phyloP scores from a whole-genome alignment of 768 basidiomycete species.

The Suillus subluteus region DNA sequence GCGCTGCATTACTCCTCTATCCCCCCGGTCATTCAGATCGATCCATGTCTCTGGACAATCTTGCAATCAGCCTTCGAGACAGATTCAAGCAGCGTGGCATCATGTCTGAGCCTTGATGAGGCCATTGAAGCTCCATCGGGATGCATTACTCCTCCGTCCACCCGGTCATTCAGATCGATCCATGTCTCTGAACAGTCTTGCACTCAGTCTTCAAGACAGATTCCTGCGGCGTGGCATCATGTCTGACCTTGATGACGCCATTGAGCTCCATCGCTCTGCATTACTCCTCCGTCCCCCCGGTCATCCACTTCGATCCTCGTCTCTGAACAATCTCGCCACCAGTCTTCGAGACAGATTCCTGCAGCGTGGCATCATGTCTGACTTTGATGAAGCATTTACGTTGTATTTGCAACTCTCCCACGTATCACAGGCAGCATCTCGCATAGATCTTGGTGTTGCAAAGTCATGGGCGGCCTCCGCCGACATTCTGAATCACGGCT shows the following conservation, averaged over 20 bases:
- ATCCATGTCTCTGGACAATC: too few relatives aligned
- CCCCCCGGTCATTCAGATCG: too few relatives aligned
- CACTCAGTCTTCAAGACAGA: not conserved
- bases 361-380: not conserved
- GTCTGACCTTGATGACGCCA: too few relatives aligned
- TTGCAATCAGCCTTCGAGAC: too few relatives aligned
- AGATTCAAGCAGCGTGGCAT: too few relatives aligned
- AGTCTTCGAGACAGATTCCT: too few relatives aligned
- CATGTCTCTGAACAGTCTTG: not conserved
- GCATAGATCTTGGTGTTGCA: not conserved
- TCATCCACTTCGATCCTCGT: too few relatives aligned
- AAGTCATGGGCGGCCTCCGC: not conserved
- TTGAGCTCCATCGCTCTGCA: too few relatives aligned
- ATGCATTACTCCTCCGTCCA: not conserved
- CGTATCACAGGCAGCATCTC: not conserved
- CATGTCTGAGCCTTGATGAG: not conserved
- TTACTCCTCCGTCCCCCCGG: too few relatives aligned
- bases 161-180: not conserved
- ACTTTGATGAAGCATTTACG: not conserved
- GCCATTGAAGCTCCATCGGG: not conserved
- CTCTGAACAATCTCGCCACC: too few relatives aligned
- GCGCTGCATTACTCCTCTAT: too few relatives aligned
- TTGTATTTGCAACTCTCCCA: not conserved
- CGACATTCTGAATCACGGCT: fast-evolving
- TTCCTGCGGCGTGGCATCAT: too few relatives aligned